Evolutionary conservation across 805 yeast species (phyloP), one percentile per base, ranked within the genome.

Genomic region (Wickerhamiella kurtzmanii): DNA sequence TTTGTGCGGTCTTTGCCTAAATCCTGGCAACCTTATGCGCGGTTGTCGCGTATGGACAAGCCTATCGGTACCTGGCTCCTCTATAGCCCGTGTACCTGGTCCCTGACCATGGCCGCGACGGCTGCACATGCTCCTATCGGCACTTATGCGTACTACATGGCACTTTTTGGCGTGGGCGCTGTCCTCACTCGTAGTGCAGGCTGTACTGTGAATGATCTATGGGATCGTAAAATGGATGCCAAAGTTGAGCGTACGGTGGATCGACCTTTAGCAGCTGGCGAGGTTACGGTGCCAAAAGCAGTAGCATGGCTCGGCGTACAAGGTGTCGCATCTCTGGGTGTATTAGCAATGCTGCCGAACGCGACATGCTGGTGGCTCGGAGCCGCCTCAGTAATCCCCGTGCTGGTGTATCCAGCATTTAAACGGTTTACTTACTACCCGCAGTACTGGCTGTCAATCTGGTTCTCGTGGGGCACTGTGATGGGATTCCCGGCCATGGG

Each of bases 401-500:
- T 92, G 5, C 78, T 81, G 43, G 74, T 94, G 0, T 92, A 92
- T 62, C 99, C 99, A 1, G 68, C 89, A 42, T 92, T 92, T 69
- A 92, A 92, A 61, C 71, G 98, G 58, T 82, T 89, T 62, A 92
- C 99, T 0, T 86, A 89, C 62, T 92, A 89, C 62, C 99, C 99
- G 15, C 99, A 92, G 63, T 76, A 77, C 15, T 78, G 76, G 54
- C 71, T 94, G 11, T 75, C 94, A 36, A 70, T 81, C 9, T 83
- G 94, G 58, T 92, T 85, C 64, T 81, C 84, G 50, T 92, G 98
- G 97, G 97, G 95, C 35, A 85, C 95, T 15, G 60, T 92, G 37
- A 65, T 92, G 25, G 98, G 97, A 0, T 89, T 84, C 65, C 96
- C 98, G 6, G 97, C 97, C 1, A 84, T 92, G 77, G 95, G 94